A percentile compares a stretch with the other conserved stretches of the same genome.
Conservation (phyloP, 2,329 filamentous ascomycete genomes). For the Aplosporella prunicola region DNA sequence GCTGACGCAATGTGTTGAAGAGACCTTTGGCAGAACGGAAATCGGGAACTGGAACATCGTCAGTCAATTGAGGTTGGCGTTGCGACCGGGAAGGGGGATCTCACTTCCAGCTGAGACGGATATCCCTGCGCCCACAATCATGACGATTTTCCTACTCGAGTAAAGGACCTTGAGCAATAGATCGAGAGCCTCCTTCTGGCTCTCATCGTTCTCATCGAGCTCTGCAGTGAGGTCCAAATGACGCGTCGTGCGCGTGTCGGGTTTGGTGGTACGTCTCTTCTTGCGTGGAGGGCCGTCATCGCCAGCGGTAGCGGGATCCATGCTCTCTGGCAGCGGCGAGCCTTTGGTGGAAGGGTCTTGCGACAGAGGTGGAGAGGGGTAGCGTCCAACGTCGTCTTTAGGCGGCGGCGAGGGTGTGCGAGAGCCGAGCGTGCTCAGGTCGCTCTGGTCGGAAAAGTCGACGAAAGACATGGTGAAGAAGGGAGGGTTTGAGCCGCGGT, state of each 20-base stretch:
- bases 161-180: slow-evolving; percentile 65
- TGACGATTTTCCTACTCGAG: slow-evolving; percentile 91
- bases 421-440: slow-evolving; percentile 33
- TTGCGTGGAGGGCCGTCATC: slow-evolving; percentile 58
- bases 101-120: slow-evolving; percentile 88
- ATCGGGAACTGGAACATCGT: slow-evolving; percentile 60
- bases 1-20: slow-evolving; percentile 72
- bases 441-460: slow-evolving; percentile 22
- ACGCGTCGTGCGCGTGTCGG: slow-evolving; percentile 67
- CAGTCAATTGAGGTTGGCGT: slow-evolving; percentile 14
- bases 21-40: slow-evolving; percentile 88
- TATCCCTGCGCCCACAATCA: slow-evolving; percentile 92
- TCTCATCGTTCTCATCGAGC: slow-evolving; percentile 36
- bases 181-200: slow-evolving; percentile 55
- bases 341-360: slow-evolving; percentile 37
- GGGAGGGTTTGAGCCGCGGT: slow-evolving; percentile 7
- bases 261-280: slow-evolving; percentile 60
- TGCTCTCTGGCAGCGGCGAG: slow-evolving; percentile 38
- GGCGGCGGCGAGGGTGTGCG: slow-evolving; percentile 25
- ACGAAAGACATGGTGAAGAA: slow-evolving; percentile 22
- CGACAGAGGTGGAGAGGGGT: slow-evolving; percentile 34
- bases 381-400: slow-evolving; percentile 19
- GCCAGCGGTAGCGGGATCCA: slow-evolving; percentile 32
- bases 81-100: slow-evolving; percentile 28
- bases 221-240: slow-evolving; percentile 52